Evolutionary conservation across 2,329 filamentous ascomycete genomes (phyloP).

Genomic region (Mycocentrospora acerina): DNA sequence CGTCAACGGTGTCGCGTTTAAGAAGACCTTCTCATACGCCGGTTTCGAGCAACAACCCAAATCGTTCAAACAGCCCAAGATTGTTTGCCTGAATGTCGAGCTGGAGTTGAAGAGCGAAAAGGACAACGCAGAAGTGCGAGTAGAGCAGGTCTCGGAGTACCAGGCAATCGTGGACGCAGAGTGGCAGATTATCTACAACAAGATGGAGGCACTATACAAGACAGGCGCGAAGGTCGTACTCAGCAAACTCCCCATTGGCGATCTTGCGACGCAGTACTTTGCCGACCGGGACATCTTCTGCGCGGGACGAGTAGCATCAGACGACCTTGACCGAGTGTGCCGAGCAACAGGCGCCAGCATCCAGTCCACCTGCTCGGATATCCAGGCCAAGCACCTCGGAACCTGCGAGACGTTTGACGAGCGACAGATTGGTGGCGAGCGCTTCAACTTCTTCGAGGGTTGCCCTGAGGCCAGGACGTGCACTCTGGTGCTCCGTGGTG

Average conservation of each 20-base stretch:
- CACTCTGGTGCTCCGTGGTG: conserved; percentile 90
- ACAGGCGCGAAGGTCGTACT: conserved; percentile 97
- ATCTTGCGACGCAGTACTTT: conserved; percentile 96
- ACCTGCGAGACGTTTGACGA: conserved; percentile 91
- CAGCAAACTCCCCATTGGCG: conserved; percentile 95
- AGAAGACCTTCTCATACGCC: conserved; percentile 99
- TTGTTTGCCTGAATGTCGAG: conserved; percentile 96
- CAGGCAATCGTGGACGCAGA: conserved; percentile 98
- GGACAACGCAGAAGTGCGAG: conserved; percentile 97
- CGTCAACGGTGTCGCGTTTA: conserved; percentile 97
- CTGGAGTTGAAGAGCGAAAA: conserved; percentile 98
- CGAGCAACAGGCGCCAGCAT: conserved; percentile 89
- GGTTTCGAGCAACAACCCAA: conserved; percentile 99
- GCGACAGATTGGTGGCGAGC: conserved; percentile 93
- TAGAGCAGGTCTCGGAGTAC: conserved; percentile 98
- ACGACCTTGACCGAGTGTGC: conserved; percentile 95
- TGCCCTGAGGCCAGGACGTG: conserved; percentile 96
- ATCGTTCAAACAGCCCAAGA: conserved; percentile 89
- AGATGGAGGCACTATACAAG: conserved; percentile 91
- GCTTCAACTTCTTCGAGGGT: conserved; percentile 98
- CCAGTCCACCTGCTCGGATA: conserved; percentile 96
- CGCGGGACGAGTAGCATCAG: conserved; percentile 84
- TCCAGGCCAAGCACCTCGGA: conserved; percentile 83
- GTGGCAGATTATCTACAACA: conserved; percentile 99
- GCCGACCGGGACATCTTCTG: conserved; percentile 98